Percentiles rank a stretch among this genome's conserved stretches.
These are phyloP conservation scores for Chaetomiaceae sp. DNA, from an alignment of 2,329 filamentous ascomycete genomes.

Conservation along the genomic window DNA sequence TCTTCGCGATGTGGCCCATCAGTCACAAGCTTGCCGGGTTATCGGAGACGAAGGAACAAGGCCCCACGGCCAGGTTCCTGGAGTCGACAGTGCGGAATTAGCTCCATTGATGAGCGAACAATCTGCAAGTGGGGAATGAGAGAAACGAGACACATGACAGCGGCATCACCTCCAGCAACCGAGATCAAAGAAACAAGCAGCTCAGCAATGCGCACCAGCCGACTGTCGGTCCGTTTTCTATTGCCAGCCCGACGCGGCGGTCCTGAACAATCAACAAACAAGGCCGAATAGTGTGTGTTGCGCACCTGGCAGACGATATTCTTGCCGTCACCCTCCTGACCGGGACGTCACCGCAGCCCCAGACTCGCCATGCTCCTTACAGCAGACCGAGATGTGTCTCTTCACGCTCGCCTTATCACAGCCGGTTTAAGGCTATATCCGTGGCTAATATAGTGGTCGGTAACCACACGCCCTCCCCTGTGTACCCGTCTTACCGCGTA, in stretches of 20 bases:
- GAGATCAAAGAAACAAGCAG: neutral
- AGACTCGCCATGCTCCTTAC: conserved; percentile 4
- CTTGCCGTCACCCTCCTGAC: neutral
- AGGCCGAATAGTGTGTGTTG: neutral
- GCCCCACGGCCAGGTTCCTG: neutral
- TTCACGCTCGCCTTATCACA: conserved; percentile 29
- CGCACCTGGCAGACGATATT: neutral
- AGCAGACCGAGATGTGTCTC: conserved; percentile 35
- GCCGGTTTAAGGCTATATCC: conserved; percentile 35
- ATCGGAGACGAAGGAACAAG: neutral
- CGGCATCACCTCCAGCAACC: neutral
- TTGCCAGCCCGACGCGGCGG: too few relatives aligned
- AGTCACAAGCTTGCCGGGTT: neutral
- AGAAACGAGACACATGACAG: too few relatives aligned
- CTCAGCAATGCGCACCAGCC: too few relatives aligned
- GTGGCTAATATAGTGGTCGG: conserved; percentile 32
- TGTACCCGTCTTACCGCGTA: conserved; percentile 14
- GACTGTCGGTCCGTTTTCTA: too few relatives aligned
- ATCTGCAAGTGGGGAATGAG: neutral
- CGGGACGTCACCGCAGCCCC: conserved; percentile 12
- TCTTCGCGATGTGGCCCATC: too few relatives aligned
- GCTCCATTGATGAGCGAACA: conserved; percentile 1
- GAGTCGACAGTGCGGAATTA: conserved; percentile 5
- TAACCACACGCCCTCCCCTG: conserved; percentile 21
- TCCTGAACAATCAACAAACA: neutral